A percentile compares a stretch with the other conserved stretches of the same genome.
These are phyloP conservation scores for Paramecium pentaurelia DNA, from an alignment of 73 alveolate genomes.

Conservation along the genomic window DNA sequence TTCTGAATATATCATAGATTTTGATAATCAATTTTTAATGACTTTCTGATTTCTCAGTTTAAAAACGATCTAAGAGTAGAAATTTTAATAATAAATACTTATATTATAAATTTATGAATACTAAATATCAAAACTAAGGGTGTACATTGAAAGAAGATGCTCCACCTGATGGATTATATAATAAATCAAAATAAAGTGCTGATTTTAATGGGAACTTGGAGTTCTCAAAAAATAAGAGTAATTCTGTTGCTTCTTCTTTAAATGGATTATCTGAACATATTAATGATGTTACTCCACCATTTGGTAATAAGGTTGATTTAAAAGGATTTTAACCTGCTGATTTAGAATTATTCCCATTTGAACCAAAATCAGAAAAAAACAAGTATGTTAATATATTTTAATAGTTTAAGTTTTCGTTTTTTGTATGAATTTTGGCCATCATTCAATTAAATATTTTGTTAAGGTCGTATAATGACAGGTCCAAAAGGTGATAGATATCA, in stretches of 20 bases:
- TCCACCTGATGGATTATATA: neutral
- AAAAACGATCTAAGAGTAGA: neutral
- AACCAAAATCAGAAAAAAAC: neutral
- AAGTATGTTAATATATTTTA: neutral
- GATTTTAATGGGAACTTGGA: conserved; percentile 25
- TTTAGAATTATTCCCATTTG: neutral
- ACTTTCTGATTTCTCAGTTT: neutral
- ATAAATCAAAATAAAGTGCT: neutral
- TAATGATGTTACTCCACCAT: conserved; percentile 12
- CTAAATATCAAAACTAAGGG: neutral
- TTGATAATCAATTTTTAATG: neutral
- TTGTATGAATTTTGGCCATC: conserved; percentile 67
- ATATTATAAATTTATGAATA: neutral
- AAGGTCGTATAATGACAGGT: conserved; percentile 66
- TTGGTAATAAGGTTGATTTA: neutral
- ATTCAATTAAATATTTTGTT: conserved; percentile 55
- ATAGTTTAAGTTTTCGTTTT: neutral
- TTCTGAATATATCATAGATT: too few species aligned
- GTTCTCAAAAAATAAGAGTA: neutral
- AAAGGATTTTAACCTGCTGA: neutral
- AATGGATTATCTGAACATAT: conserved; percentile 4
- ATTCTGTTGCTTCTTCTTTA: conserved; percentile 13
- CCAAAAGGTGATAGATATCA: conserved; percentile 56
- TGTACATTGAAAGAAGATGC: neutral
- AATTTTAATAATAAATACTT: neutral